Evolutionary conservation across 2,329 filamentous ascomycete species (phyloP).

Genomic region (Septoria petroselini): DNA sequence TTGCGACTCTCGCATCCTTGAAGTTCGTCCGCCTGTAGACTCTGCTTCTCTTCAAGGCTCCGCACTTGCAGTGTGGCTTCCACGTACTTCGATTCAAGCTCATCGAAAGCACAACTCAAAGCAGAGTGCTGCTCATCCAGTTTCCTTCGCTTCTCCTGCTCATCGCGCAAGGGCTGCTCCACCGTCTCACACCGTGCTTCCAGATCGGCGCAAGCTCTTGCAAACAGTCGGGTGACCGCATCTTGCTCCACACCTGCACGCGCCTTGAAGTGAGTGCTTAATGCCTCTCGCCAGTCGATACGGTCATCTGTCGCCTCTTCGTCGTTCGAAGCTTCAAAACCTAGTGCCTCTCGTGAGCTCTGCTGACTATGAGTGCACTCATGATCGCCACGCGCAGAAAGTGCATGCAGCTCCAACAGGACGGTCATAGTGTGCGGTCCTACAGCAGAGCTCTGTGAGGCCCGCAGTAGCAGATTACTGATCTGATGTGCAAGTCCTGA

Average conservation of each 20-base stretch:
- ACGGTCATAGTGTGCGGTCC: slow-evolving; percentile 20
- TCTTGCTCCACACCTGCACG: slow-evolving; percentile 47
- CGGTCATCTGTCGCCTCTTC: background rate
- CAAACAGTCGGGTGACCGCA: slow-evolving; percentile 49
- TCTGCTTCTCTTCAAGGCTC: slow-evolving; percentile 43
- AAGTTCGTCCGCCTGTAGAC: slow-evolving; percentile 40
- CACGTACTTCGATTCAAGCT: slow-evolving; percentile 40
- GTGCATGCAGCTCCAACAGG: slow-evolving; percentile 24
- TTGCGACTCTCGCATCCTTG: slow-evolving; percentile 42
- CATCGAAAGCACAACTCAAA: slow-evolving; percentile 37
- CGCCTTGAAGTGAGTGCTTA: slow-evolving; percentile 46
- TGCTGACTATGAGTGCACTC: slow-evolving; percentile 20
- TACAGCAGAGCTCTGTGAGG: slow-evolving; percentile 18
- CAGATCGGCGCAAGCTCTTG: slow-evolving; percentile 55
- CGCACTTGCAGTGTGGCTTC: slow-evolving; percentile 40
- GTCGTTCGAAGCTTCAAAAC: slow-evolving; percentile 1
- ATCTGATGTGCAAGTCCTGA: slow-evolving; percentile 25
- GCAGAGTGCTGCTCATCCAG: slow-evolving; percentile 40
- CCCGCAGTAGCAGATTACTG: slow-evolving; percentile 23
- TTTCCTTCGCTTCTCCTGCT: slow-evolving; percentile 40
- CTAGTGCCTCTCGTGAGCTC: slow-evolving; percentile 15
- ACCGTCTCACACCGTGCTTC: slow-evolving; percentile 55
- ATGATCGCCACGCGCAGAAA: slow-evolving; percentile 20
- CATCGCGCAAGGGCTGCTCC: slow-evolving; percentile 53
- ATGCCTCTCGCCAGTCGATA: slow-evolving; percentile 49